Evolutionary conservation across 2,329 filamentous ascomycete genomes (phyloP), one percentile per base, ranked within the genome.

Genomic region (Arthroderma uncinatum): DNA sequence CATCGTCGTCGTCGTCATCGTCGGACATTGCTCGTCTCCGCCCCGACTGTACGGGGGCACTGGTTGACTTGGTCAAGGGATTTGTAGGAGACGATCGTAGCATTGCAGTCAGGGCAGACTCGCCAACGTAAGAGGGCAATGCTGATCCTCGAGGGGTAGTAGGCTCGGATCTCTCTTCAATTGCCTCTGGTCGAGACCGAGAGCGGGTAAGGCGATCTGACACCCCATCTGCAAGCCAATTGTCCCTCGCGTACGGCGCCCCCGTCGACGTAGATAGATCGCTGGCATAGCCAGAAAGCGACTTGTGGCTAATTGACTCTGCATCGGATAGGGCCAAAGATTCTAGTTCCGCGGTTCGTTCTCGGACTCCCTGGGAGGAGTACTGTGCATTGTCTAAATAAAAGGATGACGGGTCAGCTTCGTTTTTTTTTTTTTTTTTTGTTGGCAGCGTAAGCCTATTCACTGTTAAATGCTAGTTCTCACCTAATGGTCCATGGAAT

Each of bases 291-390:
- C 62, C 63, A 30, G 60, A 47, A 25, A 66, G 64, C 19, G 61
- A 62, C 47, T 62, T 64, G 59, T 68, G 68, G 40, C 70, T 57
- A 19, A 59, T 55, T 28, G 60, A 60, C 25, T 64, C 64, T 10
- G 57, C 60, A 56, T 87, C 82, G 39, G 85, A 85, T 28, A 95
- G 79, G 53, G 89, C 84, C 68, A 91, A 89, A 16, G 82, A 89
- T 44, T 90, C 90, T 57, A 95, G 78, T 71, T 95, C 89, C 54
- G 89, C 88, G 1, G 90, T 94, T 67, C 93, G 86, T 71, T 93
- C 85, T 62, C 90, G 85, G 40, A 95, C 86, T 62, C 84, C 87
- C 59, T 84, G 82, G 34, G 79, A 79, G 39, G 88, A 86, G 70
- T 88, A 87, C 64, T 88, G 82, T 16, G 82, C 80, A 64, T 82